Percentiles rank a stretch among this genome's conserved stretches.
Conservation (phyloP, 2,329 filamentous ascomycete genomes). For the Diaporthe ilicicola region DNA sequence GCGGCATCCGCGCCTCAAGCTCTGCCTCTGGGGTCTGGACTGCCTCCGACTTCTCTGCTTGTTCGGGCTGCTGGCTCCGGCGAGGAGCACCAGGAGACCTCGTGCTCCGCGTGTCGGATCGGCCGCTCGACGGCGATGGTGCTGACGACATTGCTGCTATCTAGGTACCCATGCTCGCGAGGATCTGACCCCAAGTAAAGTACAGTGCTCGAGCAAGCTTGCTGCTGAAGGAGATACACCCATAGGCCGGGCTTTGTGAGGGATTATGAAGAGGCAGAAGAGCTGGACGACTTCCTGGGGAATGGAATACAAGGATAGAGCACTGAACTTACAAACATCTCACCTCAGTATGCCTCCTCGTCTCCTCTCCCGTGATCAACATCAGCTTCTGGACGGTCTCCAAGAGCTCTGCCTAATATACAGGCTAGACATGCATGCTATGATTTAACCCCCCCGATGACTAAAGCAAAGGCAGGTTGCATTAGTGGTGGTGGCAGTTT, state of each 20-base stretch:
- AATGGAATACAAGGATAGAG: not conserved
- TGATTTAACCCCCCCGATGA: not conserved
- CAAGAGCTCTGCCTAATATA: not conserved
- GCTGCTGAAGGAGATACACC: not conserved
- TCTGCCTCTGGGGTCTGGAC: not conserved
- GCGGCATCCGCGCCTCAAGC: not conserved
- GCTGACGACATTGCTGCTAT: not conserved
- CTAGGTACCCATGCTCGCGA: not conserved
- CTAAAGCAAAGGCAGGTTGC: not conserved
- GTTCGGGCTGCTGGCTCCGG: not conserved
- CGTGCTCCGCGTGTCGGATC: not conserved
- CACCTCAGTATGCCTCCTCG: not conserved
- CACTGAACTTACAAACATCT: not conserved
- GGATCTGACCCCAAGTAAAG: not conserved
- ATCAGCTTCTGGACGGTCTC: not conserved
- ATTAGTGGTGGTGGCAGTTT: constrained; percentile 24
- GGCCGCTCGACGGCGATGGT: not conserved
- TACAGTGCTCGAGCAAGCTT: not conserved
- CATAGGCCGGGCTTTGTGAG: not conserved
- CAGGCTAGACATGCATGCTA: constrained; percentile 1
- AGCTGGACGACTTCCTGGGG: not conserved
- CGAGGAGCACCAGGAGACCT: not conserved
- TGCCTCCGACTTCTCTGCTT: not conserved
- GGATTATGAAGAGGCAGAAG: not conserved
- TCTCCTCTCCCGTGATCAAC: not conserved